Conservation (phyloP, 768 basidiomycete species). For the Tricholoma terreum region DNA sequence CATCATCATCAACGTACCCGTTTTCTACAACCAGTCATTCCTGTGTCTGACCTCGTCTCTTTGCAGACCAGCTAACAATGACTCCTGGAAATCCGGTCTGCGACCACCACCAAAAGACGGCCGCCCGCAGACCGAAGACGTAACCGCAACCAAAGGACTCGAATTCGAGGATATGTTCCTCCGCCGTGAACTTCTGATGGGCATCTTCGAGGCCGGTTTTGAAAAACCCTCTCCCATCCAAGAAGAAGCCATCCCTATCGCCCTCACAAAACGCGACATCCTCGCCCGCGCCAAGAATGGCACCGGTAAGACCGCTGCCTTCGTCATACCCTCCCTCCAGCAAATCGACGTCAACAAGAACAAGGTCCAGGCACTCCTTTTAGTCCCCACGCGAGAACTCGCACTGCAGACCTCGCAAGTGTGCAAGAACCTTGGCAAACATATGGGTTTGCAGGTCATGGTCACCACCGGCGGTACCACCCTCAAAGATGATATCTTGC, state of each 20-base stretch:
- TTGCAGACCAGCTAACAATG: conserved; percentile 32
- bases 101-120: conserved; percentile 86
- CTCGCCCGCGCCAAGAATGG: conserved; percentile 96
- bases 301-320: conserved; percentile 98
- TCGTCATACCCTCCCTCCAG: conserved; percentile 96
- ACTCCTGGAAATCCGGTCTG: conserved; percentile 74
- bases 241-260: conserved; percentile 97
- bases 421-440: conserved; percentile 94
- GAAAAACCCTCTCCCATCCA: conserved; percentile 97
- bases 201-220: conserved; percentile 98
- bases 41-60: background rate
- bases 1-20: conserved; percentile 26
- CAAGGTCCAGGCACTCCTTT: conserved; percentile 94
- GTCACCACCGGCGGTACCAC: conserved; percentile 98
- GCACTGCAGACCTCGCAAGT: conserved; percentile 99
- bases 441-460: conserved; percentile 96
- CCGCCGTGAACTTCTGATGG: conserved; percentile 96
- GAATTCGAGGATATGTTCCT: conserved; percentile 96
- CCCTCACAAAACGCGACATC: conserved; percentile 89
- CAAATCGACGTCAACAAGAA: conserved; percentile 78
- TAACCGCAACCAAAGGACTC: conserved; percentile 86
- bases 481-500: conserved; percentile 95
- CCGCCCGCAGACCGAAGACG: conserved; percentile 97
- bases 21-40: conserved; percentile 13
- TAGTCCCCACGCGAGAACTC: conserved; percentile 98